A percentile compares a stretch with the other conserved stretches of the same genome.
Conservation (phyloP, 129 eudicot genomes). For the Flaveria sonorensis region DNA sequence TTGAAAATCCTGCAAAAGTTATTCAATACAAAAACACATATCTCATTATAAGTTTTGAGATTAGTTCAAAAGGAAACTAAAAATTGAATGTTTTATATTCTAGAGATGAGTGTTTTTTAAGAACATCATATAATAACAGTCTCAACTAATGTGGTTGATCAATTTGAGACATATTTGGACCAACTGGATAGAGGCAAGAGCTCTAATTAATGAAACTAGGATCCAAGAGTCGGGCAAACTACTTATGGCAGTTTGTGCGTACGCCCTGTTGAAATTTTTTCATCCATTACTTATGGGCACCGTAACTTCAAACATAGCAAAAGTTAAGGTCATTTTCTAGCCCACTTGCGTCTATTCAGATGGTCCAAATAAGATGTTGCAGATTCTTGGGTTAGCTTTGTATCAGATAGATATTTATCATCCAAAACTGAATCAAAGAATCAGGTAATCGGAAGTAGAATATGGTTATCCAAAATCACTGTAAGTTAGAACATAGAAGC, state of each 20-base stretch:
- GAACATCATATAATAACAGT: neutral
- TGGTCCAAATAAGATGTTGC: neutral
- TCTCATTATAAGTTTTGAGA: neutral
- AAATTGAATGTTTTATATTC: neutral
- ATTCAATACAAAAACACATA: neutral
- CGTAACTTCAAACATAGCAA: too few species aligned
- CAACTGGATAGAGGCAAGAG: too few species aligned
- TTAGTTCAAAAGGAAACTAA: neutral
- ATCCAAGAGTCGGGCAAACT: too few species aligned
- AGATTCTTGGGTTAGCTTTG: neutral
- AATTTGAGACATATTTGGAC: neutral
- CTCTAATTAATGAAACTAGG: too few species aligned
- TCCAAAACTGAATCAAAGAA: too few species aligned
- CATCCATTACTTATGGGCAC: too few species aligned
- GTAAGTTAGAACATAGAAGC: neutral
- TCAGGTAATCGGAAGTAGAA: too few species aligned
- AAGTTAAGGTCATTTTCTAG: neutral
- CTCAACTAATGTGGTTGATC: neutral
- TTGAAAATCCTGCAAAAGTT: slow-evolving; percentile 73
- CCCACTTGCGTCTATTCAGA: neutral
- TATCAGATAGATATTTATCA: neutral
- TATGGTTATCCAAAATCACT: neutral
- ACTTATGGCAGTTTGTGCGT: too few species aligned
- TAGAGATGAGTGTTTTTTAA: neutral
- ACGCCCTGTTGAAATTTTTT: too few species aligned